A percentile compares a stretch with the other conserved stretches of the same genome.
Evolutionary conservation across 768 basidiomycete species (phyloP).

Genomic region (Tricholoma terreum): DNA sequence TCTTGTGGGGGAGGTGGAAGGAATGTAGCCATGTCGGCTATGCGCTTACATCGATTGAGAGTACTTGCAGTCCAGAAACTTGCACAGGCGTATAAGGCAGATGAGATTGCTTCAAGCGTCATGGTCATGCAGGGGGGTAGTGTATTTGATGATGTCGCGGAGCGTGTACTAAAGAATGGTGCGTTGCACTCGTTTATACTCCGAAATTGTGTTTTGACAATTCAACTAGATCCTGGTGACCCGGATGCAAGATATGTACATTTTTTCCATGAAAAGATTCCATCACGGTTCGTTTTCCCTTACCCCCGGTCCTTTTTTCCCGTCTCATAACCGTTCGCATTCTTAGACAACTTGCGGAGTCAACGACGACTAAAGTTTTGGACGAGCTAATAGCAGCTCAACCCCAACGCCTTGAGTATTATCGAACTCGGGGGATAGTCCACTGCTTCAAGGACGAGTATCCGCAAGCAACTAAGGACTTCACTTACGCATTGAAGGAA

Average conservation of each 20-base stretch:
- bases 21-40: slow-evolving; percentile 80
- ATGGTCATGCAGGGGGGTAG: slow-evolving; percentile 96
- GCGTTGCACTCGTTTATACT: slow-evolving; percentile 11
- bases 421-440: slow-evolving; percentile 86
- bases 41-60: slow-evolving; percentile 76
- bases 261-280: slow-evolving; percentile 95
- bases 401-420: slow-evolving; percentile 81
- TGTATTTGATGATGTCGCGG: slow-evolving; percentile 90
- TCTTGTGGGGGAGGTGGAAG: slow-evolving; percentile 54
- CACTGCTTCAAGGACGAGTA: slow-evolving; percentile 88
- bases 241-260: slow-evolving; percentile 84
- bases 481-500: slow-evolving; percentile 78
- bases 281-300: slow-evolving; percentile 61
- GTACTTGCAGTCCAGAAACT: slow-evolving; percentile 84
- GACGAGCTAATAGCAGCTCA: slow-evolving; percentile 73
- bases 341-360: slow-evolving; percentile 78
- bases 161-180: slow-evolving; percentile 71
- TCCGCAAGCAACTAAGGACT: slow-evolving; percentile 68
- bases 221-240: slow-evolving; percentile 62
- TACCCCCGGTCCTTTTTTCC: neutral
- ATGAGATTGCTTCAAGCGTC: slow-evolving; percentile 90
- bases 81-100: slow-evolving; percentile 79
- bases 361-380: slow-evolving; percentile 71
- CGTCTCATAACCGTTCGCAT: slow-evolving; percentile 10
- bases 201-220: neutral